Conservation (phyloP, 768 basidiomycete species). For the Gelatoporia subvermispora region DNA sequence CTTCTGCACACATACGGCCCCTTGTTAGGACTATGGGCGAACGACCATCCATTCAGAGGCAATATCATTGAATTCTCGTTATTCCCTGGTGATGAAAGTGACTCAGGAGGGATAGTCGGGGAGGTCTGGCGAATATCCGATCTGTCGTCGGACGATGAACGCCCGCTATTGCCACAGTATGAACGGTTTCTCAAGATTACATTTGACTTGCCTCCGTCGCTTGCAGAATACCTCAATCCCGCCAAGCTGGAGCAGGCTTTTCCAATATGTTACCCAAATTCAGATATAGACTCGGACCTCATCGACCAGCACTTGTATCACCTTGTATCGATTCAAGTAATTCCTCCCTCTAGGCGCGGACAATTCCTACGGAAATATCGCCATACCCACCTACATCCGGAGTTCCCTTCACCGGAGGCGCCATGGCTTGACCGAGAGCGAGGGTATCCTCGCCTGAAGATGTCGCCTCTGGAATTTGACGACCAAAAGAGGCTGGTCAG, state of each 20-base stretch:
- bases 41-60: conserved; percentile 14
- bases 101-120: conserved; percentile 14
- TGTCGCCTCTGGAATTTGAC: background rate
- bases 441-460: conserved; percentile 8
- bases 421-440: conserved; percentile 9
- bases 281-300: background rate
- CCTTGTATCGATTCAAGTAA: background rate
- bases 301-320: background rate
- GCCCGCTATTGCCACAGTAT: conserved; percentile 3
- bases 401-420: conserved; percentile 5
- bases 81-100: conserved; percentile 2
- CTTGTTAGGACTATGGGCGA: conserved; percentile 16
- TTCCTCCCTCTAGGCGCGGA: background rate
- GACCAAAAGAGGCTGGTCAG: conserved; percentile 8
- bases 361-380: conserved; percentile 11
- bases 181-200: conserved; percentile 8
- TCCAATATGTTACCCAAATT: background rate
- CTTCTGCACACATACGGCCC: conserved; percentile 14
- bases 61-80: conserved; percentile 17
- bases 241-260: background rate
- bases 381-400: conserved; percentile 10
- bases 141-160: background rate
- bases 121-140: conserved; percentile 10
- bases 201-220: conserved; percentile 3
- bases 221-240: background rate